Conservation (phyloP, 129 eudicot genomes). For the Tanacetum coccineum region DNA sequence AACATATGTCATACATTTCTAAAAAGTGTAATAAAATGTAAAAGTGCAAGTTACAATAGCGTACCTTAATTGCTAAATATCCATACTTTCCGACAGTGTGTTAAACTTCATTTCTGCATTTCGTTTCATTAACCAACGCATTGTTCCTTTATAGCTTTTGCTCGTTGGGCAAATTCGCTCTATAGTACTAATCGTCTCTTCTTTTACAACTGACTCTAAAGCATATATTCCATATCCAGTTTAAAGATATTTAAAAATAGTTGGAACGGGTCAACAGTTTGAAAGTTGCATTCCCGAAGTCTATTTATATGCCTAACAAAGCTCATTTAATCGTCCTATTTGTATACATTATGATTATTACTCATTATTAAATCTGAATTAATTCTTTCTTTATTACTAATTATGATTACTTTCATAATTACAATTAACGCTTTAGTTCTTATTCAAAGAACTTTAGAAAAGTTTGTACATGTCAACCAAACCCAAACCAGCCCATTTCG, state of each 20-base stretch:
- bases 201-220: conserved; percentile 79
- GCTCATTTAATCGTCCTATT: too few relatives aligned
- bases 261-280: too few relatives aligned
- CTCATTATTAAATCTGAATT: too few relatives aligned
- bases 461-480: background rate
- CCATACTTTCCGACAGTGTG: conserved; percentile 84
- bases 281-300: too few relatives aligned
- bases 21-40: background rate
- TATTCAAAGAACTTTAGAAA: background rate
- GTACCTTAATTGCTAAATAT: conserved; percentile 73
- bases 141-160: conserved; percentile 92
- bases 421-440: background rate
- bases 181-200: conserved; percentile 87
- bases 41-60: background rate
- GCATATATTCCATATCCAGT: conserved; percentile 9
- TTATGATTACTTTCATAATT: background rate
- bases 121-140: conserved; percentile 84
- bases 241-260: too few relatives aligned
- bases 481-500: background rate
- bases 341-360: background rate
- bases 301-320: too few relatives aligned
- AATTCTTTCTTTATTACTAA: too few relatives aligned
- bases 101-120: conserved; percentile 85
- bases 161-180: conserved; percentile 96
- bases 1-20: background rate